These are phyloP conservation scores for Hansenula lynferdii DNA, from an alignment of 1,139 yeast genomes.

Conservation along the genomic window DNA sequence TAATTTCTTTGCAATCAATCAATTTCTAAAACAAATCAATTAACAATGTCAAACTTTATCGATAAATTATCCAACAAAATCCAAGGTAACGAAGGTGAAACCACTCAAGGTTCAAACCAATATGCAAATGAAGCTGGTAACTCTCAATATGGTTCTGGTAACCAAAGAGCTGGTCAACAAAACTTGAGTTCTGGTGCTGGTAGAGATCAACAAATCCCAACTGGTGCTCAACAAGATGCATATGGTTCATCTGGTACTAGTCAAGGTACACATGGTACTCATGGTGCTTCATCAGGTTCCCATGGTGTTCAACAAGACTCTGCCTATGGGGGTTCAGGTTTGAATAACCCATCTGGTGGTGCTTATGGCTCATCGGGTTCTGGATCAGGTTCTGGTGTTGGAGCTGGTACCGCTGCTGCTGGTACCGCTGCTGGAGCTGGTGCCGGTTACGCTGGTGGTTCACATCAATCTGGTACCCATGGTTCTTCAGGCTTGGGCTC, in stretches of 20 bases:
- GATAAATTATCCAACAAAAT: conserved; percentile 22
- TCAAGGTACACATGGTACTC: background rate
- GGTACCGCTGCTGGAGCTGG: conserved; percentile 1
- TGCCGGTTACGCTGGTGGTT: conserved; percentile 1
- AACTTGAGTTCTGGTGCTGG: conserved; percentile 5
- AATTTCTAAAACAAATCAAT: conserved; percentile 1
- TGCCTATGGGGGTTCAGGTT: background rate
- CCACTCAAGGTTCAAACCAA: conserved; percentile 1
- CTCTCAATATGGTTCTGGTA: conserved; percentile 4
- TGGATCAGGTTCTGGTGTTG: conserved; percentile 1
- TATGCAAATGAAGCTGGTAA: conserved; percentile 2
- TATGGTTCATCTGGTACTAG: conserved; percentile 1
- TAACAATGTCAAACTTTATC: conserved; percentile 21
- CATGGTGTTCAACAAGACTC: conserved; percentile 1
- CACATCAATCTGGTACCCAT: background rate
- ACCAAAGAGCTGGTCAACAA: conserved; percentile 17
- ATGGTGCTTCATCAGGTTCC: background rate
- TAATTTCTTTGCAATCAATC: background rate
- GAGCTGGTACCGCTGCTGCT: conserved; percentile 1
- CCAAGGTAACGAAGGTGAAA: conserved; percentile 10
- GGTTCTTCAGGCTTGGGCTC: too few species aligned
- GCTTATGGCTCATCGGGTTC: background rate
- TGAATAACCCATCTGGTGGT: background rate
- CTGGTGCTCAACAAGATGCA: conserved; percentile 12
- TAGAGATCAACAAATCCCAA: conserved; percentile 3